Evolutionary conservation across 2,329 filamentous ascomycete species (phyloP), one percentile per base, ranked within the genome.

Genomic region (Penicillium expansum): DNA sequence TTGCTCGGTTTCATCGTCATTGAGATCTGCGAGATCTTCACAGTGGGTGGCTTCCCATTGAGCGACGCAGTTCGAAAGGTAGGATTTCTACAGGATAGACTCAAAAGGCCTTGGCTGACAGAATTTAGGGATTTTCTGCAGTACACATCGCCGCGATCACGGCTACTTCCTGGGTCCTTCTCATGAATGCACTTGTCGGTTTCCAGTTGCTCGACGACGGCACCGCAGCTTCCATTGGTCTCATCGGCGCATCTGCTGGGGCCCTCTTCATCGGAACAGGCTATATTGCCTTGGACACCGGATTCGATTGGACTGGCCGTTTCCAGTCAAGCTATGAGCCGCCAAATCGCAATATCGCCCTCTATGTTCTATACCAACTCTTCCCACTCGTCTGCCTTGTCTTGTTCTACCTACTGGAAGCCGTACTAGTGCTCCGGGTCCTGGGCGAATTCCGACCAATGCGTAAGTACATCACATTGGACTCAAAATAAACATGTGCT

Each of bases 181-280:
- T 97, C 77, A 82, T 97, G 65, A 97, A 97, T 70, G 92, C 91
- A 4, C 78, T 95, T 5, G 91, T 99, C 44, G 94, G 94, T 44
- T 99, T 90, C 74, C 94, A 99, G 72, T 78, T 97, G 22, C 80
- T 97, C 43, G 94, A 99, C 65, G 94, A 99, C 67, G 94, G 94
- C 47, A 99, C 94, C 0, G 82, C 89, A 0, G 75, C 95, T 24
- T 97, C 93, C 0, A 69, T 97, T 14, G 88, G 84, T 6, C 81
- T 97, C 4, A 86, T 96, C 52, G 61, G 87, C 49, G 78, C 78
- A 41, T 97, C 93, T 14, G 87, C 89, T 0, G 75, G 80, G 11
- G 78, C 85, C 14, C 79, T 97, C 53, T 90, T 97, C 68, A 80
- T 97, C 60, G 94, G 94, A 56, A 96, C 92, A 1, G 93, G 92